Base-by-base conservation (phyloP, 2,329 filamentous ascomycete genomes). In the Calonectria hongkongensis region DNA sequence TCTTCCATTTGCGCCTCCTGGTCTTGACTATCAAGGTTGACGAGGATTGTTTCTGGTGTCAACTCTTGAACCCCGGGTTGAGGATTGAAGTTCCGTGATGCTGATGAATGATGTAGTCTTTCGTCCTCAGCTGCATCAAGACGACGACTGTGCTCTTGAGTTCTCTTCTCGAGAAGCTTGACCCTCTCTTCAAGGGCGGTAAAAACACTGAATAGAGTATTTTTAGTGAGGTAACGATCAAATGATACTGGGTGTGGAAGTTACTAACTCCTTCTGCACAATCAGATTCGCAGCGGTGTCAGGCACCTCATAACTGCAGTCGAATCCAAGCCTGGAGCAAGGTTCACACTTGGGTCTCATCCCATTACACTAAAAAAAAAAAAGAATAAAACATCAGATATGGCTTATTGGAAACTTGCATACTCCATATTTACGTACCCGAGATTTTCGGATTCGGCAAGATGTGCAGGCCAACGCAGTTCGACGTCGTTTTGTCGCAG, bases 251-350 rank as follows among this genome's bases (percentile, higher is more conserved):
- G 39, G 6, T 3, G 1, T 28, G 56, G 13, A 36, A 25, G 7
- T 30, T n/a, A 54, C 71, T 33, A 51, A 73, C 68, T 69, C 63
- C 48, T 60, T 73, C 9, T 54, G 66, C 9, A 73, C 68, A 33
- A 69, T 47, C 12, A 73, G 30, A 54, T 73, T 73, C 39, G 71
- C 66, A 10, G 68, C 65, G 15, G 68, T 70, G 27, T 73, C 72
- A 6, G 60, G 68, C 7, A 69, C 54, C 51, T 75, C 72, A 48
- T 75, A 74, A 10, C 68, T 62, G 33, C 72, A 75, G 25, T 75
- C 72, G 9, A 73, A 75, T 9, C 66, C 73, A n/a, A 75, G 27
- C 16, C 69, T 39, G 2, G 51, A 48, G 47, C 72, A 75, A n/a
- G 64, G 54, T 16, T 68, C 65, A 15, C 68, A 75, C 56, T 66